phyloP scores from a whole-genome alignment of 306 rosid species.

The Abrus precatorius region DNA sequence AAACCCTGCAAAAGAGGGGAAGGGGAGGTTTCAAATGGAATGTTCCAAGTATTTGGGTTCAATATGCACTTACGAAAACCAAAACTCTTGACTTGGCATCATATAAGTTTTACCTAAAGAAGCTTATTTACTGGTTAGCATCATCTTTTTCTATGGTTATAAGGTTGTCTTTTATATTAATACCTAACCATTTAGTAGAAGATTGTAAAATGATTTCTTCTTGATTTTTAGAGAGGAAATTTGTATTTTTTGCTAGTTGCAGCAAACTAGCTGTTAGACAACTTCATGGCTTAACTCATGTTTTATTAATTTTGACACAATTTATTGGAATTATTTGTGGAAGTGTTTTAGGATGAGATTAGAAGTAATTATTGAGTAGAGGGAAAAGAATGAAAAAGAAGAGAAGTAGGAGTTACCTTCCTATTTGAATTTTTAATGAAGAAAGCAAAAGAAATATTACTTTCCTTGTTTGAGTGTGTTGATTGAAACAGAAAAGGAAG shows the following conservation, averaged over 20 bases:
- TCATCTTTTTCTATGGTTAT: background rate
- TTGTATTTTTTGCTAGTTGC: background rate
- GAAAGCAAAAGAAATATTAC: too few relatives aligned
- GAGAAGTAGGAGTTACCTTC: too few relatives aligned
- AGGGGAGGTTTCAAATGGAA: background rate
- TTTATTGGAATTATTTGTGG: too few relatives aligned
- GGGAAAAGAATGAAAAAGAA: too few relatives aligned
- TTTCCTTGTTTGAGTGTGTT: too few relatives aligned
- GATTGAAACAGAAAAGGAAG: too few relatives aligned
- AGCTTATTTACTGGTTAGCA: background rate
- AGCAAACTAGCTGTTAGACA: too few relatives aligned
- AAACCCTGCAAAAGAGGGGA: conserved; percentile 2
- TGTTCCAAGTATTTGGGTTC: conserved; percentile 1
- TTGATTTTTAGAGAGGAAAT: background rate
- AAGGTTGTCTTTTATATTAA: background rate
- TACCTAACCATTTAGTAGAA: background rate
- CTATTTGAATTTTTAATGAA: too few relatives aligned
- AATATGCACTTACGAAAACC: conserved; percentile 19
- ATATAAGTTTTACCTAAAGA: conserved; percentile 6
- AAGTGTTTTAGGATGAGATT: too few relatives aligned
- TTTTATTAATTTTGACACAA: too few relatives aligned
- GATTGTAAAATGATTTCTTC: conserved; percentile 5
- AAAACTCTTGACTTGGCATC: background rate
- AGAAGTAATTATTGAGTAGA: too few relatives aligned
- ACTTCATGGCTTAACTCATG: too few relatives aligned